Conservation (phyloP, 495 filamentous ascomycete species). For the Hypoxylon fuscum region DNA sequence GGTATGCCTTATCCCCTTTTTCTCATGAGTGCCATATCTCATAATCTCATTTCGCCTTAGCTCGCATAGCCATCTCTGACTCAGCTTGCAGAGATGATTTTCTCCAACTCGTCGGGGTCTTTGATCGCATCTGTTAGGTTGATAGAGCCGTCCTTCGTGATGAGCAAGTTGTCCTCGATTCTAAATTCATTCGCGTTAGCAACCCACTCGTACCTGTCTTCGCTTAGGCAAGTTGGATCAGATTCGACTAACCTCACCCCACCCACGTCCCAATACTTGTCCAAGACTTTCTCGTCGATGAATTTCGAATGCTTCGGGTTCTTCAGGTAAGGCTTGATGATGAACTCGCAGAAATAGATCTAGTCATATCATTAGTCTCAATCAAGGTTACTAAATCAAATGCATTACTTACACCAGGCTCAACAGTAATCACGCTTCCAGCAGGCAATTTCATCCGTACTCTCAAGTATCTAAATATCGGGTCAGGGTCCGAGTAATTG, state of each 20-base stretch:
- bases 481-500: conserved; percentile 83
- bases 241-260: conserved; percentile 68
- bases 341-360: conserved; percentile 95
- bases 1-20: too few species aligned
- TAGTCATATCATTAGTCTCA: conserved; percentile 40
- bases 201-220: not conserved
- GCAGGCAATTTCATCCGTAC: conserved; percentile 80
- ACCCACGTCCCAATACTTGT: conserved; percentile 89
- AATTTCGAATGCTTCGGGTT: conserved; percentile 73
- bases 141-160: conserved; percentile 78
- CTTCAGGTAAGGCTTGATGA: conserved; percentile 82
- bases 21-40: too few species aligned
- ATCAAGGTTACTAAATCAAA: not conserved
- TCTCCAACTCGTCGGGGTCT: conserved; percentile 74
- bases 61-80: not conserved
- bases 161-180: conserved; percentile 75
- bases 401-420: conserved; percentile 75
- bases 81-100: conserved; percentile 54
- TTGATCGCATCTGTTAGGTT: conserved; percentile 85
- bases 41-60: not conserved
- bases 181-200: conserved; percentile 37
- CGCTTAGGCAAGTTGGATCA: not conserved
- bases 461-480: conserved; percentile 85
- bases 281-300: conserved; percentile 77
- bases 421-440: conserved; percentile 85